Percentiles rank a stretch among this genome's conserved stretches.
phyloP scores from a whole-genome alignment of 495 filamentous ascomycete species.

The Penicillium coffeae region DNA sequence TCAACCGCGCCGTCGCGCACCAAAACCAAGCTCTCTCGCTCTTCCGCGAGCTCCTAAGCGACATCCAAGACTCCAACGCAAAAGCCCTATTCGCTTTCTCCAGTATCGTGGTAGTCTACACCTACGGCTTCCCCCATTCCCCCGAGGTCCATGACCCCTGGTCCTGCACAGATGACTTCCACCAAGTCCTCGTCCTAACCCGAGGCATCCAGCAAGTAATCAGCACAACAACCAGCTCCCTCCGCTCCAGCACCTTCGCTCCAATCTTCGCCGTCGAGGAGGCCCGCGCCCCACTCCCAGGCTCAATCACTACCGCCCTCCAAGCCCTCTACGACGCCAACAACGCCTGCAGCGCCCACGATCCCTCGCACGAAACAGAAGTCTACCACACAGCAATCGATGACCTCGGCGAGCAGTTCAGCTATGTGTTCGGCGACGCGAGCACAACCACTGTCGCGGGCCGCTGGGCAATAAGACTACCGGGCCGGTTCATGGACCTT shows the following conservation, averaged over 20 bases:
- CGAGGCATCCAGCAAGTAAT: constrained; percentile 46
- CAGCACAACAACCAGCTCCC: constrained; percentile 20
- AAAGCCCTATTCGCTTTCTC: constrained; percentile 52
- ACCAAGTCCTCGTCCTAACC: constrained; percentile 41
- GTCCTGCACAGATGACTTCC: constrained; percentile 36
- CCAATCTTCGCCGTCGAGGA: constrained; percentile 30
- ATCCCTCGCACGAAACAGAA: constrained; percentile 30
- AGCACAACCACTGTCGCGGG: constrained; percentile 25
- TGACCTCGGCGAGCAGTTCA: constrained; percentile 30
- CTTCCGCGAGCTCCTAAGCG: constrained; percentile 39
- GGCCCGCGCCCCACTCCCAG: constrained; percentile 13
- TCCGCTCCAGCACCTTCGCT: constrained; percentile 26
- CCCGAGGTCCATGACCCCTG: constrained; percentile 34
- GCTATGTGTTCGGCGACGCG: constrained; percentile 24
- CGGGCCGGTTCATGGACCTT: constrained; percentile 46
- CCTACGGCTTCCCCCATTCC: constrained; percentile 44
- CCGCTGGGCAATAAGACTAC: constrained; percentile 49
- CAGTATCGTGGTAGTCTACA: constrained; percentile 46
- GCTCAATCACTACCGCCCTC: constrained; percentile 14
- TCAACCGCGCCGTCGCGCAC: constrained; percentile 43
- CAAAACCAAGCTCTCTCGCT: constrained; percentile 44
- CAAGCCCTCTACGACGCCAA: constrained; percentile 29
- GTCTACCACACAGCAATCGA: constrained; percentile 32
- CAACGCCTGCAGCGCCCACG: constrained; percentile 19
- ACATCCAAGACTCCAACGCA: constrained; percentile 41